Base-by-base conservation (phyloP, 2,329 filamentous ascomycete species). In the Alternaria sp. region DNA sequence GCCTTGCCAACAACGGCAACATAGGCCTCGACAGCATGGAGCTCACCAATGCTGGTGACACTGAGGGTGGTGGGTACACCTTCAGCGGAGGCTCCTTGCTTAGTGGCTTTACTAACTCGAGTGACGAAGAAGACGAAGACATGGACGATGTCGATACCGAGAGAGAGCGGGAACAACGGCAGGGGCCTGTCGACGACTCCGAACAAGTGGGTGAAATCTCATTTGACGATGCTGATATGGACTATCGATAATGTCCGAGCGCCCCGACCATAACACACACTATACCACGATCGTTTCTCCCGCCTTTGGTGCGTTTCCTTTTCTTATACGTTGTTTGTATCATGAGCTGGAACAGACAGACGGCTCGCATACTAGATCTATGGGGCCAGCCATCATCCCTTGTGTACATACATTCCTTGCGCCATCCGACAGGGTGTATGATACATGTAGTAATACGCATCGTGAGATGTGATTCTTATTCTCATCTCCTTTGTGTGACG, bases 61-160 rank as follows among this genome's bases (percentile, higher is more conserved):
- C 89, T 51, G 88, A 90, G 49, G 89, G 89, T 53, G 88, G 90
- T 53, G 89, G 90, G 14, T 94, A 94, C 76, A 88, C 89, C 42
- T 87, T 92, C 70, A 89, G 88, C 72, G 86, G 88, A 41, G 90
- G 91, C 51, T 90, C 91, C 30, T 82, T 97, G 61, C 87, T 95
- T 28, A 94, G 92, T 74, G 93, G 94, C 53, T 98, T 98, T 80
- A 94, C 93, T 74, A 96, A 93, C 80, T 95, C 92, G 49, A 97
- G 93, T 73, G 93, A 97, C 70, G 94, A 97, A 79, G 95, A 98
- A 67, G 95, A 98, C 65, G 94, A 97, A 70, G 94, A 97, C 64
- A 91, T 93, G 81, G 92, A 96, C 62, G 91, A 92, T 59, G 91
- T 91, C 67, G 90, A 94, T 66, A 91, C 92, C 69, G 90, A 92